A percentile compares a stretch with the other conserved stretches of the same genome.
Evolutionary conservation across 495 filamentous ascomycete genomes (phyloP).

Genomic region (Poronia punctata): DNA sequence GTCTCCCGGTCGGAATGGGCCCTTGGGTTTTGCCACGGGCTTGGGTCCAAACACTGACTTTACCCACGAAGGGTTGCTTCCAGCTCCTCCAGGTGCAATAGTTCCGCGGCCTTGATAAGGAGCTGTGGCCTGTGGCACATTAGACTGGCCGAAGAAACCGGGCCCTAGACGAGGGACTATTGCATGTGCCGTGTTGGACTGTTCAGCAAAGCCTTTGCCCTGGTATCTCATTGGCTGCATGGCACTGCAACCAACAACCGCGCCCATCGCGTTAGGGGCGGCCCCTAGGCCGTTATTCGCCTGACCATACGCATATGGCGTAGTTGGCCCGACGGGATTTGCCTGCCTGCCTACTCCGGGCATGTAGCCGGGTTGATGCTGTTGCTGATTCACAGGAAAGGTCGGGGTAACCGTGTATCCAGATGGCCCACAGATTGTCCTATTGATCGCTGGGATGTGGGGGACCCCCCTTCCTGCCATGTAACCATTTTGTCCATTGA

Average conservation of each 20-base stretch:
- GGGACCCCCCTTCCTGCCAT: background rate
- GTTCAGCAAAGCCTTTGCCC: background rate
- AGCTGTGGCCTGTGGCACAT: background rate
- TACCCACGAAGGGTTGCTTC: constrained; percentile 10
- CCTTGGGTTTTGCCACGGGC: constrained; percentile 19
- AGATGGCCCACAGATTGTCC: background rate
- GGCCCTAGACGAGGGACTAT: too few relatives aligned
- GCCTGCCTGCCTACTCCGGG: background rate
- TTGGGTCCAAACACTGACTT: constrained; percentile 19
- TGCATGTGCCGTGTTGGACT: background rate
- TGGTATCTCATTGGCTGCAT: too few relatives aligned
- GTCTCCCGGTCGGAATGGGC: constrained; percentile 12
- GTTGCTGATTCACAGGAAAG: background rate
- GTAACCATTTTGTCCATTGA: background rate
- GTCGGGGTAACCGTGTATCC: background rate
- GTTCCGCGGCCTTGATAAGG: background rate
- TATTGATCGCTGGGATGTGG: constrained; percentile 2
- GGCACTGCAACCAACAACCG: too few relatives aligned
- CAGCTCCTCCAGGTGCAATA: background rate
- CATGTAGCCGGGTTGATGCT: background rate
- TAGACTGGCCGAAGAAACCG: background rate
- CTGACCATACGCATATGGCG: too few relatives aligned
- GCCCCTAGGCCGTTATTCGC: too few relatives aligned
- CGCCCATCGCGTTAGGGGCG: too few relatives aligned
- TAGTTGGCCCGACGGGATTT: too few relatives aligned